Conservation (phyloP, 306 rosid species). For the Begonia fuchsioides region DNA sequence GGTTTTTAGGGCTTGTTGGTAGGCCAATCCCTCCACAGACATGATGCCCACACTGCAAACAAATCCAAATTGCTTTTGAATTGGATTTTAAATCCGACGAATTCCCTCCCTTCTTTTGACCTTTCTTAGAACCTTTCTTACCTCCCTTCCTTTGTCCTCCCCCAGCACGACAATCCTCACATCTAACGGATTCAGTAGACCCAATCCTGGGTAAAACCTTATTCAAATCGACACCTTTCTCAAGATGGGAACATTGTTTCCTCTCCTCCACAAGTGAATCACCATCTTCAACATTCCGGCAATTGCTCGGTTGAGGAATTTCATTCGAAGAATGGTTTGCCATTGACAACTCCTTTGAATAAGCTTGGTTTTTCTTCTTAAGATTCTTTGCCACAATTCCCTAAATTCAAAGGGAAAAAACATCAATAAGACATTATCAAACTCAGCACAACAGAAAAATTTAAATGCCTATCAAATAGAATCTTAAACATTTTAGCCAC, state of each 20-base stretch:
- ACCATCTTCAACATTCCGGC: slow-evolving; percentile 26
- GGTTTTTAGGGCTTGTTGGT: slow-evolving; percentile 45
- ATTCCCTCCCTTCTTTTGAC: slow-evolving; percentile 48
- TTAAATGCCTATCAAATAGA: too few relatives aligned
- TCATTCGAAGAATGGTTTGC: slow-evolving; percentile 18
- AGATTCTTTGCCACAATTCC: slow-evolving; percentile 80
- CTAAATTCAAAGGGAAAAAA: slow-evolving; percentile 13
- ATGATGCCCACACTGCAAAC: slow-evolving; percentile 72
- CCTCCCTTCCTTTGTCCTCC: slow-evolving; percentile 41
- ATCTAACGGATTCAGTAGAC: slow-evolving; percentile 25
- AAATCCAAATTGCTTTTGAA: slow-evolving; percentile 69
- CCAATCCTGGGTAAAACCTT: slow-evolving; percentile 39
- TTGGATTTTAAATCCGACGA: slow-evolving; percentile 44
- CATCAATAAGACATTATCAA: slow-evolving; percentile 1
- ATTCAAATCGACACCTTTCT: slow-evolving; percentile 44
- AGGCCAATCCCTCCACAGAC: slow-evolving; percentile 84
- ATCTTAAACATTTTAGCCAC: background rate
- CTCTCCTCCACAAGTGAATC: slow-evolving; percentile 32
- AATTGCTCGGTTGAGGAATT: slow-evolving; percentile 16
- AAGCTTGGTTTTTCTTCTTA: slow-evolving; percentile 47
- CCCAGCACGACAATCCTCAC: slow-evolving; percentile 69
- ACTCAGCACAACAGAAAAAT: too few relatives aligned
- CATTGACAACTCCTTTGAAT: slow-evolving; percentile 41
- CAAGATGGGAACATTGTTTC: slow-evolving; percentile 56
- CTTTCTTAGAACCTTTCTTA: slow-evolving; percentile 60